A percentile compares a stretch with the other conserved stretches of the same genome.
Evolutionary conservation across 192 early-diverging fungal genomes (phyloP).

Genomic region (Backusella australiensis): DNA sequence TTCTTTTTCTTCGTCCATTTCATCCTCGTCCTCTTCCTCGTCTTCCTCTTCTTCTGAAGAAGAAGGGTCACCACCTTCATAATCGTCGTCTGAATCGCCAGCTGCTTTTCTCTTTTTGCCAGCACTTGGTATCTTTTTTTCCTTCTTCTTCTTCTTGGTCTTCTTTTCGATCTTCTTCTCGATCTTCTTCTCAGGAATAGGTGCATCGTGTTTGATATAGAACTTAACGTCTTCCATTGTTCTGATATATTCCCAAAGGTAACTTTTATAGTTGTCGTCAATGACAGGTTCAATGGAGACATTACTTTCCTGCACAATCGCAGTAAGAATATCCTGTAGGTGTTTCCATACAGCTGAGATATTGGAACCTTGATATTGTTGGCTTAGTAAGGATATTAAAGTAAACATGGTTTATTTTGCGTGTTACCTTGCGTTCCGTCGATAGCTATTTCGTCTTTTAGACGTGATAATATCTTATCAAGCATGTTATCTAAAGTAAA

Average conservation of each 20-base stretch:
- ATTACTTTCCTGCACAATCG: neutral
- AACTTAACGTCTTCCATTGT: neutral
- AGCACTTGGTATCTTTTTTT: neutral
- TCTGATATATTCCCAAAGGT: conserved; percentile 11
- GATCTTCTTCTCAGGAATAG: neutral
- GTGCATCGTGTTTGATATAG: neutral
- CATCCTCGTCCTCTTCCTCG: neutral
- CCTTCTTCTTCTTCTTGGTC: neutral
- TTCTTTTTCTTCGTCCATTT: neutral
- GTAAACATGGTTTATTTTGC: neutral
- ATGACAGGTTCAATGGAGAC: neutral
- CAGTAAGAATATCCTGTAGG: neutral
- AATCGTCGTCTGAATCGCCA: neutral
- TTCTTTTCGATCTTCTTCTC: neutral
- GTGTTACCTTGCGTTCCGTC: conserved; percentile 17
- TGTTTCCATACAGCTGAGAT: conserved; percentile 10
- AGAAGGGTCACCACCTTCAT: neutral
- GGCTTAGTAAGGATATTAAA: neutral
- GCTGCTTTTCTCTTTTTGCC: neutral
- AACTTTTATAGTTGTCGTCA: conserved; percentile 13
- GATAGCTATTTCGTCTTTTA: conserved; percentile 24
- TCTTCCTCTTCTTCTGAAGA: neutral
- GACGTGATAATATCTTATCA: conserved; percentile 16
- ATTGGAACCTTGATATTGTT: conserved; percentile 5
- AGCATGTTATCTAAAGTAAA: neutral